Evolutionary conservation across 2,329 filamentous ascomycete species (phyloP).

Genomic region (Talaromyces sp.): DNA sequence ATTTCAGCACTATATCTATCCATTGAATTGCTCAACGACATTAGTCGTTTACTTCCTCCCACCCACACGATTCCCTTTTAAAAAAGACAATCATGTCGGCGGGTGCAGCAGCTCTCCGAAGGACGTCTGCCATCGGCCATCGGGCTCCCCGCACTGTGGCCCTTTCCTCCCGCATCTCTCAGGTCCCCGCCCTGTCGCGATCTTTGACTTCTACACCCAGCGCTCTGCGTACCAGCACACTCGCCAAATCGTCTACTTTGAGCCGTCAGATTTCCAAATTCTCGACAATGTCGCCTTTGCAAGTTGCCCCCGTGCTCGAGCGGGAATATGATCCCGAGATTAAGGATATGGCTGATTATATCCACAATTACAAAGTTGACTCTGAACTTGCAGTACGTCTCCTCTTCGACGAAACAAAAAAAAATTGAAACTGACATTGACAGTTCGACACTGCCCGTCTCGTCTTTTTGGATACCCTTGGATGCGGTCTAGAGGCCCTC

Average conservation of each 20-base stretch:
- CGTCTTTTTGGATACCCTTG: constrained; percentile 94
- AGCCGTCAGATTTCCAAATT: constrained; percentile 30
- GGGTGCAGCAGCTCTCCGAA: constrained; percentile 38
- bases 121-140: constrained; percentile 33
- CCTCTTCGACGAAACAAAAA: neutral
- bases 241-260: constrained; percentile 14
- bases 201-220: constrained; percentile 25
- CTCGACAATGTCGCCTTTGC: constrained; percentile 43
- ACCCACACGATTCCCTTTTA: neutral
- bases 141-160: constrained; percentile 39
- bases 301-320: constrained; percentile 31
- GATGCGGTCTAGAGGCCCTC: constrained; percentile 92
- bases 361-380: constrained; percentile 85
- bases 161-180: constrained; percentile 44
- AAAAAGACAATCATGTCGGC: constrained; percentile 33
- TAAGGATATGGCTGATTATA: constrained; percentile 89
- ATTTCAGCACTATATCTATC: constrained; percentile 4
- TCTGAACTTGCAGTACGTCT: constrained; percentile 83
- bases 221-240: constrained; percentile 16
- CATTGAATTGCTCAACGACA: constrained; percentile 1
- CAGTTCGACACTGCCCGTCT: constrained; percentile 88
- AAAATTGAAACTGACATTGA: neutral
- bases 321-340: constrained; percentile 85
- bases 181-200: constrained; percentile 36
- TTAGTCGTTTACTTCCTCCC: neutral